Conservation (phyloP, 257 asterid genomes). For the Perilla frutescens region DNA sequence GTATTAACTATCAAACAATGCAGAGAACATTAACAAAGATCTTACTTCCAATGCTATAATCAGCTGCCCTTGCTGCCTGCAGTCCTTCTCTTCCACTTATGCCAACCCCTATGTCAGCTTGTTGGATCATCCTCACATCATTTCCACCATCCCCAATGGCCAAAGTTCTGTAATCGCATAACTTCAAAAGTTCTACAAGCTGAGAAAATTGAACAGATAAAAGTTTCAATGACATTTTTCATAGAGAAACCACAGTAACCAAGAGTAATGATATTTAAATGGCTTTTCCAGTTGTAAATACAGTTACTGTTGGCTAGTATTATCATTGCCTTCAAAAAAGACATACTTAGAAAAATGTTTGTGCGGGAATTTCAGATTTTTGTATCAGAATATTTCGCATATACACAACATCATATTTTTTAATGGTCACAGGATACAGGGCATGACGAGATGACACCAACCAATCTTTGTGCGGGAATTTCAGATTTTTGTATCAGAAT, state of each 20-base stretch:
- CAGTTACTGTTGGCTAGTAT: conserved; percentile 26
- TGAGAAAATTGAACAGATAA: conserved; percentile 36
- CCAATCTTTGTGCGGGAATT: background rate
- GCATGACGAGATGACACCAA: background rate
- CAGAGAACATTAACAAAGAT: conserved; percentile 29
- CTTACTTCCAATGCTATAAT: conserved; percentile 99
- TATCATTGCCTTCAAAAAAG: background rate
- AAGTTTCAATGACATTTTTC: conserved; percentile 29
- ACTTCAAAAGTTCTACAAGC: conserved; percentile 94
- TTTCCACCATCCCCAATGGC: conserved; percentile 99
- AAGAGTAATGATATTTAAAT: conserved; percentile 27
- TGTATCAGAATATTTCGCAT: background rate
- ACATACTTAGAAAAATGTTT: background rate
- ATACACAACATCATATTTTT: background rate
- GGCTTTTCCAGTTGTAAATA: conserved; percentile 3
- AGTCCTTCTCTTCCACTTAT: conserved; percentile 99
- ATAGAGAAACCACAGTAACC: conserved; percentile 9
- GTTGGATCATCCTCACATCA: conserved; percentile 99
- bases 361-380: background rate
- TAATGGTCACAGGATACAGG: background rate
- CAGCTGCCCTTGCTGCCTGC: conserved; percentile 99
- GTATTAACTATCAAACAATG: conserved; percentile 23
- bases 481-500: background rate
- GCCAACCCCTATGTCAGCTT: conserved; percentile 99
- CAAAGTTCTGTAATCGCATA: conserved; percentile 95